Conservation (phyloP, 768 basidiomycete genomes). For the Termitomyces sp. region DNA sequence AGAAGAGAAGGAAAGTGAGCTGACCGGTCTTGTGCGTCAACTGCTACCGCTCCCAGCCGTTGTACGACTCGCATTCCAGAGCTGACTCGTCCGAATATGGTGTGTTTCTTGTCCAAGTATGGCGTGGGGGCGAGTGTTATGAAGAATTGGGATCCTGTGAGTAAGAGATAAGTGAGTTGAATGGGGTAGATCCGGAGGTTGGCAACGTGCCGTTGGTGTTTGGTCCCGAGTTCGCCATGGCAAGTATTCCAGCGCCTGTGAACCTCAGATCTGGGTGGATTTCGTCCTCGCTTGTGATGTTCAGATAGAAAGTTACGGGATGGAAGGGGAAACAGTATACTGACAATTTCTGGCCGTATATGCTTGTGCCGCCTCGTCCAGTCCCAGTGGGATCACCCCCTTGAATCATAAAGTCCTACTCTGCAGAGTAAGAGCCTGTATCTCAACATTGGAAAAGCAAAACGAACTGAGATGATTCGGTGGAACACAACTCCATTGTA, state of each 20-base stretch:
- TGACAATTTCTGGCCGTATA: slow-evolving; percentile 85
- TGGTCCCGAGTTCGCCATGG: slow-evolving; percentile 97
- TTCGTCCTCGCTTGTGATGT: slow-evolving; percentile 68
- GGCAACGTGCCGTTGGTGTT: slow-evolving; percentile 66
- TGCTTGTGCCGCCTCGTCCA: slow-evolving; percentile 85
- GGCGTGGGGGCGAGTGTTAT: slow-evolving; percentile 81
- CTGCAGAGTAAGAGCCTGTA: not conserved
- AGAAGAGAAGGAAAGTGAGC: slow-evolving; percentile 18
- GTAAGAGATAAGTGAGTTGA: slow-evolving; percentile 19
- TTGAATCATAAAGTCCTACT: slow-evolving; percentile 95
- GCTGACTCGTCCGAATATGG: slow-evolving; percentile 87
- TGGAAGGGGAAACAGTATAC: slow-evolving; percentile 19
- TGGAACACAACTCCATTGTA: slow-evolving; percentile 91
- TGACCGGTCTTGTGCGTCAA: slow-evolving; percentile 83
- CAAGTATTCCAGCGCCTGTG: slow-evolving; percentile 93
- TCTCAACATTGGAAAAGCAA: not conserved
- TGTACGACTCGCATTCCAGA: slow-evolving; percentile 91
- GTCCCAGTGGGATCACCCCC: slow-evolving; percentile 95
- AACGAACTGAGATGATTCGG: slow-evolving; percentile 76
- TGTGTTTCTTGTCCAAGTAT: slow-evolving; percentile 79
- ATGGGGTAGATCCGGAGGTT: slow-evolving; percentile 46
- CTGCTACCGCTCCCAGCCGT: slow-evolving; percentile 83
- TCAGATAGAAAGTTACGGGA: slow-evolving; percentile 3
- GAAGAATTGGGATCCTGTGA: slow-evolving; percentile 90
- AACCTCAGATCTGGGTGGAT: slow-evolving; percentile 87